These are phyloP conservation scores for Pseudocercospora cruenta DNA, from an alignment of 2,329 filamentous ascomycete genomes.

Conservation along the genomic window DNA sequence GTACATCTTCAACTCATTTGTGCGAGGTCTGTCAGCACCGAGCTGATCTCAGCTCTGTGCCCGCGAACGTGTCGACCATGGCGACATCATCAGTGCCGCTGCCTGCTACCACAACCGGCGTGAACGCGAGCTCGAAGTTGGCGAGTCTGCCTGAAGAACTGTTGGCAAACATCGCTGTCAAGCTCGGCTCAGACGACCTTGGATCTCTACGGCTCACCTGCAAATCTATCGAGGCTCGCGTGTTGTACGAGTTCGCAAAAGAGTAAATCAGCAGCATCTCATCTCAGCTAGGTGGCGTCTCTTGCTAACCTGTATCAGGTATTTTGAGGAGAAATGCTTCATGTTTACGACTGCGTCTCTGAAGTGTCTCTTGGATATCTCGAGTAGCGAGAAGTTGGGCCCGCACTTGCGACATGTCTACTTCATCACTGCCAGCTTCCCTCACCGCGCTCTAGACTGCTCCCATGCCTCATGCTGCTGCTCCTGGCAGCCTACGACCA, in stretches of 20 bases:
- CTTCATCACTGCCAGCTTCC: conserved; percentile 30
- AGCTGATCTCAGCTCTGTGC: background rate
- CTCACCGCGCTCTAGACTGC: conserved; percentile 26
- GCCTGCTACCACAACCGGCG: background rate
- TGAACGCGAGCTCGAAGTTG: conserved; percentile 17
- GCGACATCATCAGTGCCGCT: background rate
- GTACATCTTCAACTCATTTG: too few species aligned
- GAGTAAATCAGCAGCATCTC: conserved; percentile 28
- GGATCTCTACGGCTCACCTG: conserved; percentile 33
- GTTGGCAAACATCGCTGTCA: conserved; percentile 32
- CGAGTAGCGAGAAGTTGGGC: conserved; percentile 29
- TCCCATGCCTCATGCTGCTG: conserved; percentile 17
- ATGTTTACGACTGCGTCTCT: conserved; percentile 31
- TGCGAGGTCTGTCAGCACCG: too few species aligned
- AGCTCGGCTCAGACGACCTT: conserved; percentile 35
- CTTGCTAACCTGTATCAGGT: background rate
- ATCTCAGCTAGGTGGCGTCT: background rate
- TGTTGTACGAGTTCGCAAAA: conserved; percentile 34
- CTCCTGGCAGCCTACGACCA: conserved; percentile 25
- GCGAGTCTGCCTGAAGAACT: conserved; percentile 36
- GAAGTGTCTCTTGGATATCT: conserved; percentile 31
- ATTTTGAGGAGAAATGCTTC: conserved; percentile 16
- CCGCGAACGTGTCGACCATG: background rate
- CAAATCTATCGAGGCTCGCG: conserved; percentile 31
- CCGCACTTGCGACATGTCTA: conserved; percentile 31